A percentile compares a stretch with the other conserved stretches of the same genome.
phyloP scores from a whole-genome alignment of 1,284 basidiomycete genomes.

The Papiliotrema flavescens region DNA sequence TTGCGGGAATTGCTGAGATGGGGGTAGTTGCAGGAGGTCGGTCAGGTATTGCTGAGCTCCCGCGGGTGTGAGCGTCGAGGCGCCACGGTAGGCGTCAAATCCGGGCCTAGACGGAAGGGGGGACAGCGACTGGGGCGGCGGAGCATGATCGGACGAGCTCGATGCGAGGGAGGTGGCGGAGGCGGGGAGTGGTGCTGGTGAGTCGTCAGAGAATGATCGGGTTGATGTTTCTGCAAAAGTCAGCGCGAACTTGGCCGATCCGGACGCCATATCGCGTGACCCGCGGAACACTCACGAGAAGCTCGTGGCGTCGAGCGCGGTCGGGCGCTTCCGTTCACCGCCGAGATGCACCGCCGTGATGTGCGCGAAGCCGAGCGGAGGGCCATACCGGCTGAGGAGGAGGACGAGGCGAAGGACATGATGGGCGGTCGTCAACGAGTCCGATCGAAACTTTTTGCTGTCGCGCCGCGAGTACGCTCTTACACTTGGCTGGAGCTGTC shows the following conservation, averaged over 20 bases:
- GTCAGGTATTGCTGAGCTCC: slow-evolving; percentile 38
- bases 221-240: not conserved
- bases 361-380: slow-evolving; percentile 1
- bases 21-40: slow-evolving; percentile 36
- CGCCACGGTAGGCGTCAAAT: not conserved
- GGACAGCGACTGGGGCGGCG: not conserved
- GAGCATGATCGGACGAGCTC: not conserved
- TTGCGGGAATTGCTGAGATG: slow-evolving; percentile 36
- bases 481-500: too few species aligned
- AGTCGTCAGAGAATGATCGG: not conserved
- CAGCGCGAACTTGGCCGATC: not conserved
- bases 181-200: not conserved
- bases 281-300: not conserved
- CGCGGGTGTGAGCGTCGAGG: slow-evolving; percentile 11
- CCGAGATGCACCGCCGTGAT: not conserved
- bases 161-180: too few species aligned
- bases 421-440: not conserved
- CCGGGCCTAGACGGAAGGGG: not conserved
- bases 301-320: too few species aligned
- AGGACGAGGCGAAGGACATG: slow-evolving; percentile 12
- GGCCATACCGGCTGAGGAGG: slow-evolving; percentile 7
- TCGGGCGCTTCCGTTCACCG: not conserved
- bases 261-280: not conserved
- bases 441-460: not conserved
- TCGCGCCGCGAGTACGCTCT: too few species aligned